Conservation (phyloP, 257 asterid species). For the Buddleja alternifolia region DNA sequence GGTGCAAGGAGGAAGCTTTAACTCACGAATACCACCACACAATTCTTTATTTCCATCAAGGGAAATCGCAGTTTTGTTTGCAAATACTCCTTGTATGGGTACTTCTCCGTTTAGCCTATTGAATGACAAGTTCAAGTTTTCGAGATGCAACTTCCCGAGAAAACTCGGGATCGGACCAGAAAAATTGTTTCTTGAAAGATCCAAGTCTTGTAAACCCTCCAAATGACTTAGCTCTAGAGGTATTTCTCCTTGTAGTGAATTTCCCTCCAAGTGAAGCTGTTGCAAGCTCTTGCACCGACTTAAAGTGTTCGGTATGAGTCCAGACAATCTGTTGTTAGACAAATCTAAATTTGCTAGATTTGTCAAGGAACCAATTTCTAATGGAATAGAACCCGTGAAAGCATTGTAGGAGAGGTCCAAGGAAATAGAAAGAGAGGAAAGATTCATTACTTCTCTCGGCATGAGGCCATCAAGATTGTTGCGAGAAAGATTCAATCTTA, state of each 20-base stretch:
- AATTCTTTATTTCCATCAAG: not conserved
- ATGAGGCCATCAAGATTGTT: conserved; percentile 18
- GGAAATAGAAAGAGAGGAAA: conserved; percentile 18
- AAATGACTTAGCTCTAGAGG: conserved; percentile 17
- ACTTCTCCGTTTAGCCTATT: conserved; percentile 1
- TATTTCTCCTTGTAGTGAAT: conserved; percentile 23
- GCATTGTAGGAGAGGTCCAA: conserved; percentile 10
- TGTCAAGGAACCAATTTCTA: conserved; percentile 18
- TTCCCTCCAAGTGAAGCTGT: conserved; percentile 10
- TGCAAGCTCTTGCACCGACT: conserved; percentile 14
- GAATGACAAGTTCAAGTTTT: conserved; percentile 23
- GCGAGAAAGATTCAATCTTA: not conserved
- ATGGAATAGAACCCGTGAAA: conserved; percentile 18
- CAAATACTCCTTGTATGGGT: not conserved
- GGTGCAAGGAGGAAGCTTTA: not conserved
- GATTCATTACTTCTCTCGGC: not conserved
- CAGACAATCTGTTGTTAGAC: conserved; percentile 28
- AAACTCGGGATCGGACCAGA: too few species aligned
- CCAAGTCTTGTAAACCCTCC: conserved; percentile 10
- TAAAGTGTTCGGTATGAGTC: conserved; percentile 23
- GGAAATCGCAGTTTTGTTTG: not conserved
- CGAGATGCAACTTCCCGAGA: not conserved
- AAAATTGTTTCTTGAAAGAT: too few species aligned
- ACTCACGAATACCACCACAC: too few species aligned
- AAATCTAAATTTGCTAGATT: conserved; percentile 1